Evolutionary conservation across 2,329 filamentous ascomycete genomes (phyloP).

Genomic region (Endothia cerciana): DNA sequence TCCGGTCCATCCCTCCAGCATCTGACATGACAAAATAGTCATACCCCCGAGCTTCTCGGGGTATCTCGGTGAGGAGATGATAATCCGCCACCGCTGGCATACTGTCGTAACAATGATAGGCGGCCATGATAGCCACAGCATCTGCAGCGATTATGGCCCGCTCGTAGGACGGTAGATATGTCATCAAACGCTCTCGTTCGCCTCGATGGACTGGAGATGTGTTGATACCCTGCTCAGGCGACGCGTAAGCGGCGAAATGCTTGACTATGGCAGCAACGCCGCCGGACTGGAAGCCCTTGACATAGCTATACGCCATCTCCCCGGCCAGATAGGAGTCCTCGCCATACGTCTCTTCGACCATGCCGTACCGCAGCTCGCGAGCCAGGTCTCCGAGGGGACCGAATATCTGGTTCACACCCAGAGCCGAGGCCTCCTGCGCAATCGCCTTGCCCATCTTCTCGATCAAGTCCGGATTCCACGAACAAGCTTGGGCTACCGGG

Average conservation of each 20-base stretch:
- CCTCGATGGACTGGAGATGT: slow-evolving; percentile 61
- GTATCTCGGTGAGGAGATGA: slow-evolving; percentile 68
- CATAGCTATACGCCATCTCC: slow-evolving; percentile 65
- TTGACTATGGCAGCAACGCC: slow-evolving; percentile 75
- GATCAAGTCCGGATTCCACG: slow-evolving; percentile 68
- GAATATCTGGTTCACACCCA: slow-evolving; percentile 76
- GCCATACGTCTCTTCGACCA: slow-evolving; percentile 74
- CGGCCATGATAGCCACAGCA: slow-evolving; percentile 70
- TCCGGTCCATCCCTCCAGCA: slow-evolving; percentile 70
- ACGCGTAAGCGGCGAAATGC: slow-evolving; percentile 72
- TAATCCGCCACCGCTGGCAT: slow-evolving; percentile 68
- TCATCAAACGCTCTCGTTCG: slow-evolving; percentile 57
- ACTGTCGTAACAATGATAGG: slow-evolving; percentile 76
- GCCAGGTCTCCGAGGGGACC: slow-evolving; percentile 73
- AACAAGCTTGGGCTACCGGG: slow-evolving; percentile 72
- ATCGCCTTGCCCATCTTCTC: slow-evolving; percentile 70
- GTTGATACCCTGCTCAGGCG: slow-evolving; percentile 74
- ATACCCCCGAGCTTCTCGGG: slow-evolving; percentile 74
- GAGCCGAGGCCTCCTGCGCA: slow-evolving; percentile 64
- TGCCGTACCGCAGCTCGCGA: slow-evolving; percentile 70
- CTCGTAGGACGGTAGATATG: slow-evolving; percentile 65
- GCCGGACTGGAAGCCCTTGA: slow-evolving; percentile 62
- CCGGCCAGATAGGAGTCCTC: slow-evolving; percentile 71
- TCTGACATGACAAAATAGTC: slow-evolving; percentile 68
- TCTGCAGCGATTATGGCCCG: slow-evolving; percentile 71